Conservation (phyloP, 306 rosid species). For the Boehmeria nivea region DNA sequence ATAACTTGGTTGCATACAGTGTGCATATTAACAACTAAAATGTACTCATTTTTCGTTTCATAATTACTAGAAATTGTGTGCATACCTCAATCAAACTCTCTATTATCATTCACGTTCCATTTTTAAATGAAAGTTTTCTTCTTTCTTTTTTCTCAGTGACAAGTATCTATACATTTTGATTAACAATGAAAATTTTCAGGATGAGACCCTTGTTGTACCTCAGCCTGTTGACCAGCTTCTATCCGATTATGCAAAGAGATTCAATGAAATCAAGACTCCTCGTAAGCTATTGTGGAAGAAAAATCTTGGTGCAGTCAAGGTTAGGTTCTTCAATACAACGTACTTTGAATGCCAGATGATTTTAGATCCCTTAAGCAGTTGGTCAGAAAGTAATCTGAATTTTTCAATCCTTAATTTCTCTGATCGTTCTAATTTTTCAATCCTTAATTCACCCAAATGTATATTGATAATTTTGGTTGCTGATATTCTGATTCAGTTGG, state of each 20-base stretch:
- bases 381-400: background rate
- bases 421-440: no score
- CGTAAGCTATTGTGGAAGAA: slow-evolving; percentile 91
- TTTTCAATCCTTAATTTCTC: no score
- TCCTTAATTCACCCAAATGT: background rate
- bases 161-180: slow-evolving; percentile 8
- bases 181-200: slow-evolving; percentile 53
- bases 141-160: background rate
- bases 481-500: slow-evolving; percentile 46
- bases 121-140: no score
- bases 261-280: slow-evolving; percentile 90
- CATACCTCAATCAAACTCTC: background rate
- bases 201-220: slow-evolving; percentile 65
- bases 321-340: slow-evolving; percentile 28
- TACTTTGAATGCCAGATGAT: background rate
- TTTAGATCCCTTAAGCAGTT: background rate
- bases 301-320: slow-evolving; percentile 96
- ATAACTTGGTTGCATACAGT: no score
- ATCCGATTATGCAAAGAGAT: slow-evolving; percentile 79
- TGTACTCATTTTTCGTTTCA: no score
- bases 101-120: slow-evolving; percentile 5
- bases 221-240: slow-evolving; percentile 70
- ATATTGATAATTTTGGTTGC: background rate
- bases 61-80: background rate
- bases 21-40: background rate